Percentiles rank a stretch among this genome's conserved stretches.
These are phyloP conservation scores for Syzygium malaccense DNA, from an alignment of 441 rosid genomes.

Conservation along the genomic window DNA sequence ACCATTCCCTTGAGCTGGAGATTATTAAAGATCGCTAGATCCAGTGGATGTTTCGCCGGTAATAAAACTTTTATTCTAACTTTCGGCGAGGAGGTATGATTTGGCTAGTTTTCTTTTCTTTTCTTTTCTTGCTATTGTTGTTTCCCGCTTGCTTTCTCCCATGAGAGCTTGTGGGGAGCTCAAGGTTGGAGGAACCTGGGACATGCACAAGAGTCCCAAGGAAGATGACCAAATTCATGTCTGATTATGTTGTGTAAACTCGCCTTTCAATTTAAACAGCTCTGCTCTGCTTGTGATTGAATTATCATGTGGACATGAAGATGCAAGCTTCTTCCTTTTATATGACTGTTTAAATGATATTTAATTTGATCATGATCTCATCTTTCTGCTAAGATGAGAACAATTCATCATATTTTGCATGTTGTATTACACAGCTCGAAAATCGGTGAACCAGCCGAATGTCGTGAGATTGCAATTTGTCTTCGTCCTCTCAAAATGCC, in stretches of 20 bases:
- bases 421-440: background rate
- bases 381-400: background rate
- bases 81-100: background rate
- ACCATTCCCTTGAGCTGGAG: background rate
- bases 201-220: background rate
- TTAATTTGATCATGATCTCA: background rate
- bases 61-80: background rate
- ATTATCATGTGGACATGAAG: background rate
- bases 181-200: background rate
- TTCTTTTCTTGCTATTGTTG: background rate
- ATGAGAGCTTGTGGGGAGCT: background rate
- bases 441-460: background rate
- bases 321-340: background rate
- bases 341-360: background rate
- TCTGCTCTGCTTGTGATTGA: background rate
- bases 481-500: background rate
- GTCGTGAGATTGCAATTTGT: background rate
- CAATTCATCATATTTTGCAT: background rate
- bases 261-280: background rate
- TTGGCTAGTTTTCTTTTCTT: background rate
- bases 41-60: background rate
- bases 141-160: background rate
- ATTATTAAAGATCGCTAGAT: background rate
- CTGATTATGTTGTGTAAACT: background rate
- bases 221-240: background rate